Evolutionary conservation across 225 moss, liverwort and hornwort species (phyloP), one percentile per base, ranked within the genome.

Genomic region (Thuidium tamariscinum): DNA sequence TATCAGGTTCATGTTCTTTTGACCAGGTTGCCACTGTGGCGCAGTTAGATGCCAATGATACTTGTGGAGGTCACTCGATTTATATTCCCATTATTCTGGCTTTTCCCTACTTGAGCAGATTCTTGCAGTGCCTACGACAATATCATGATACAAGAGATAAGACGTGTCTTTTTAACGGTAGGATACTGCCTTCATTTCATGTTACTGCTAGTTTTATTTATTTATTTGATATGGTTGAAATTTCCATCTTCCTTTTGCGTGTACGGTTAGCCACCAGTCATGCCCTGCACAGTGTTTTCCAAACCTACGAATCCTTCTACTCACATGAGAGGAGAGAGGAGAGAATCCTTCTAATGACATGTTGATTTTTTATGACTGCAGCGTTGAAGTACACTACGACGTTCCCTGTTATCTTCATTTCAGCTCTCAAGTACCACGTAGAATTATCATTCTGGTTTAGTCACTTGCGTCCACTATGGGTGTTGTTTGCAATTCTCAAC

Each of bases 381-480:
- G 98, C 98, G 77, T 90, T 98, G 42, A 98, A 98, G 90, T 98
- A 98, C 90, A 94, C 95, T 29, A 96, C 96, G 37, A 93, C 98
- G 48, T 98, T 98, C 82, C 98, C 98, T 63, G 98, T 98, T 81
- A 98, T 98, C 90, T 92, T 98, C 69, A 87, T 98, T 89, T 98
- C 98, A 64, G 98, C 98, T 23, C 90, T 96, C 84, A 97, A 97
- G 86, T 95, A 98, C 89, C 95, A 98, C 82, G 84, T 96, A 72
- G 83, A 89, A 75, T 90, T 87, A 89, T 94, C 86, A 59, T 84
- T 85, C 57, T 91, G 89, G 90, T 94, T 86, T 86, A 96, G 95
- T 92, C 94, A 81, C 80, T 89, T 95, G 87, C 95, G 96, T 37
- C 98, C 98, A 32, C 81, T 98, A 62, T 98, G 98, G 98, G 92